phyloP scores from a whole-genome alignment of 345 rosid species.

The Eucalyptus regnans region DNA sequence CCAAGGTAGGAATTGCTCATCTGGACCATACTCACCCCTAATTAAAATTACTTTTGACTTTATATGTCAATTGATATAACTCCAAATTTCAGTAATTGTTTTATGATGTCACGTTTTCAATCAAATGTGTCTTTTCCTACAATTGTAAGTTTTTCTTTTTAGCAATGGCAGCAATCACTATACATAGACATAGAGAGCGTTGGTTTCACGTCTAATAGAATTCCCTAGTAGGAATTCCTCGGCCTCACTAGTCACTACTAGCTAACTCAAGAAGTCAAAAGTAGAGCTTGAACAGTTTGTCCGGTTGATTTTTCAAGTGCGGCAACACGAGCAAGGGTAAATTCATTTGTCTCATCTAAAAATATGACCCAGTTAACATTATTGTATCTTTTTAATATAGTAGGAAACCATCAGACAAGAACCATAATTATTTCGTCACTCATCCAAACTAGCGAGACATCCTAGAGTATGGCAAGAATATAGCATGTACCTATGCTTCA shows the following conservation, averaged over 20 bases:
- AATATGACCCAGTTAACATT: not conserved
- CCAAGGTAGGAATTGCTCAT: fast-evolving
- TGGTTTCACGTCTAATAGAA: not conserved
- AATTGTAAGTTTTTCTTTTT: not conserved
- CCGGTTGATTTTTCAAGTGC: not conserved
- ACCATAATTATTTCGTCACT: not conserved
- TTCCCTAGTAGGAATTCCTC: not conserved
- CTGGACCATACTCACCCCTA: fast-evolving
- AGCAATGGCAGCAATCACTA: not conserved
- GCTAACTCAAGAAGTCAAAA: not conserved
- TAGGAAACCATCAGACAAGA: not conserved
- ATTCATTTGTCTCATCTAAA: not conserved
- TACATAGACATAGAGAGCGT: not conserved
- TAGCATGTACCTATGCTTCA: not conserved
- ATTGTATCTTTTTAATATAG: not conserved
- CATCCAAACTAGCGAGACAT: not conserved
- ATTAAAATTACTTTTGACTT: not conserved
- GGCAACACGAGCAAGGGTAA: not conserved
- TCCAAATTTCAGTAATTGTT: not conserved
- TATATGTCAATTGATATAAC: not conserved
- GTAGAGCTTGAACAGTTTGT: not conserved
- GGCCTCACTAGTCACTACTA: not conserved
- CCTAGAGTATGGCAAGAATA: not conserved
- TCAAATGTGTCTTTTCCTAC: not conserved
- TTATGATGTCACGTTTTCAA: not conserved